Evolutionary conservation across 768 basidiomycete genomes (phyloP), one percentile per base, ranked within the genome.

Genomic region (Serendipita sp.): DNA sequence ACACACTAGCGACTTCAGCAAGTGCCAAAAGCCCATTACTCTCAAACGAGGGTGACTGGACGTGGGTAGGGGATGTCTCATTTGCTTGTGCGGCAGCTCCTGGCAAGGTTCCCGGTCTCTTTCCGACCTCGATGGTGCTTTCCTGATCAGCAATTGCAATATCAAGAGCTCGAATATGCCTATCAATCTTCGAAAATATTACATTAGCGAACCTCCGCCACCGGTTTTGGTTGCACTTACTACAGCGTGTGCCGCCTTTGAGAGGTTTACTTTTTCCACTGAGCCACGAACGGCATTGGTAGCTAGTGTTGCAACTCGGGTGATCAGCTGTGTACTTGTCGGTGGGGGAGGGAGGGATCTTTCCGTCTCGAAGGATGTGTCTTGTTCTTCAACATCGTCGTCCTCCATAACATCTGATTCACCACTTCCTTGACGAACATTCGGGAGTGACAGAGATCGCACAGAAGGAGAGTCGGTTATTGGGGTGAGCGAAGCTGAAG

Each of bases 151-250:
- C 23, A 31, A 60, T 60, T 8, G 55, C 55, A 60, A 60, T 60
- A n/a, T 60, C 55, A n/a, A 60, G 55, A 8, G 55, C 55, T n/a
- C 55, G 55, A 60, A 60, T 60, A 31, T 60, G 55, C 31, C 55
- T 29, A 34, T 60, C 55, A 60, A 60, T 60, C 55, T 60, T 31
- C 33, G 18, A 6, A 11, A 31, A 27, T 5, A 36, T 10, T 50
- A 40, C 37, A 50, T 50, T n/a, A 50, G 48, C 48, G 16, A 50
- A 31, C 5, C 6, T n/a, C 48, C 6, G 48, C 18, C 29, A 6
- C 5, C 29, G n/a, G 29, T 5, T 8, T 31, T 23, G 8, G 27
- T 8, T n/a, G 10, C 23, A 60, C 55, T 10, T 60, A 60, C 55
- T 27, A n/a, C 55, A 27, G 55, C 55, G n/a, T 31, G 34, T 18